Evolutionary conservation across 2,329 filamentous ascomycete genomes (phyloP).

Genomic region (Cryphonectria naterciae): DNA sequence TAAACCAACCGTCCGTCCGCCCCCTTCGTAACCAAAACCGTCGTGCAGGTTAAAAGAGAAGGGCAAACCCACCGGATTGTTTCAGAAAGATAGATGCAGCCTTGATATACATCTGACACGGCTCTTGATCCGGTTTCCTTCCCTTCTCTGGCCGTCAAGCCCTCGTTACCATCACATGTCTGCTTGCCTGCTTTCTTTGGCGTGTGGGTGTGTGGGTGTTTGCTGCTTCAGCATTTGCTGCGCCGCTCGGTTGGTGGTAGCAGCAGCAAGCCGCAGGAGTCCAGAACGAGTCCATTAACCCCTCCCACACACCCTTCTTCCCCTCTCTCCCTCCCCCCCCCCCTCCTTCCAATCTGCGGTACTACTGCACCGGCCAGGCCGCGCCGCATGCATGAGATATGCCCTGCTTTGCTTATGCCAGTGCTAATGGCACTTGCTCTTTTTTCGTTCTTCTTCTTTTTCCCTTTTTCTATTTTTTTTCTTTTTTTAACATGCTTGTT

Average conservation of each 20-base stretch:
- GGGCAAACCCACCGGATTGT: background rate
- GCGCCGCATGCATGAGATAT: background rate
- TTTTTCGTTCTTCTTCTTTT: too few species aligned
- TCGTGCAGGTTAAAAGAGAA: background rate
- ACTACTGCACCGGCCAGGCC: slow-evolving; percentile 3
- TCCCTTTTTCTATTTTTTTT: too few species aligned
- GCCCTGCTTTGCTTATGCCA: background rate
- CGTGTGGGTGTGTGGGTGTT: background rate
- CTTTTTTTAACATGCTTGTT: background rate
- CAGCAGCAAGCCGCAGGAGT: slow-evolving; percentile 6
- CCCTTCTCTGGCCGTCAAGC: background rate
- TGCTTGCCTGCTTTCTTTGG: background rate
- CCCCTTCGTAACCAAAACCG: background rate
- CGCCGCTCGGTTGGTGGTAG: background rate
- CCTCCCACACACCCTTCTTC: background rate
- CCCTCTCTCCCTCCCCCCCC: background rate
- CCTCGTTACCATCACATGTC: background rate
- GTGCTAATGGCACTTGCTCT: background rate
- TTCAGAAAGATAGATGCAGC: background rate
- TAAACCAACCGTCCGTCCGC: background rate
- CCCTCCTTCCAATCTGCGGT: background rate
- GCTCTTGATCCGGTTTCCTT: background rate
- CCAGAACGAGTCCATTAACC: background rate
- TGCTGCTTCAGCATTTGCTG: background rate
- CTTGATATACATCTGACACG: background rate